Percentiles rank a stretch among this genome's conserved stretches.
phyloP scores from a whole-genome alignment of 2,329 filamentous ascomycete species.

The Diaporthe amygdali region DNA sequence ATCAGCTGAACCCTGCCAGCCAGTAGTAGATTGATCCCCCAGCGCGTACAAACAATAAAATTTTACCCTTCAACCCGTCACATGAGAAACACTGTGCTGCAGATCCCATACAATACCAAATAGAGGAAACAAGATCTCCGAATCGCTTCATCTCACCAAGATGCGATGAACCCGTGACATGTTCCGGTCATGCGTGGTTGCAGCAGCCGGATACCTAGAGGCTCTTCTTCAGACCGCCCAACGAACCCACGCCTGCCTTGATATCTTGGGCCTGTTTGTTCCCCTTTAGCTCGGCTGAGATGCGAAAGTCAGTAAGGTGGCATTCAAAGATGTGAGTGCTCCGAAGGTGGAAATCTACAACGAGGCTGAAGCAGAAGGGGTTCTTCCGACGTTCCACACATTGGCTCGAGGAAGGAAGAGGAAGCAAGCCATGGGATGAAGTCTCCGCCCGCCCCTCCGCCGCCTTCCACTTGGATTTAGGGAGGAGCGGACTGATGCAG shows the following conservation, averaged over 20 bases:
- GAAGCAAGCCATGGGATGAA: background rate
- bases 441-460: background rate
- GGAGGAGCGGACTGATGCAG: background rate
- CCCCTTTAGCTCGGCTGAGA: conserved; percentile 40
- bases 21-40: background rate
- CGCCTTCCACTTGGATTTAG: background rate
- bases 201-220: conserved; percentile 22
- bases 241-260: conserved; percentile 33
- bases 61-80: background rate
- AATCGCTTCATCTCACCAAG: background rate
- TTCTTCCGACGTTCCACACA: background rate
- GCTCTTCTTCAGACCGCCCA: conserved; percentile 38
- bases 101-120: background rate
- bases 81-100: background rate
- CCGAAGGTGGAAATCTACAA: background rate
- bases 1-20: background rate
- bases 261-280: conserved; percentile 41
- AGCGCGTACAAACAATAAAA: background rate
- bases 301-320: background rate
- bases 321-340: background rate
- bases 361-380: background rate
- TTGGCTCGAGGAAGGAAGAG: background rate
- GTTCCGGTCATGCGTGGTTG: background rate
- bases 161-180: background rate
- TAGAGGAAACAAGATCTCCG: background rate